A percentile compares a stretch with the other conserved stretches of the same genome.
These are phyloP conservation scores for Cladophialophora yegresii DNA, from an alignment of 2,329 filamentous ascomycete genomes.

Conservation along the genomic window DNA sequence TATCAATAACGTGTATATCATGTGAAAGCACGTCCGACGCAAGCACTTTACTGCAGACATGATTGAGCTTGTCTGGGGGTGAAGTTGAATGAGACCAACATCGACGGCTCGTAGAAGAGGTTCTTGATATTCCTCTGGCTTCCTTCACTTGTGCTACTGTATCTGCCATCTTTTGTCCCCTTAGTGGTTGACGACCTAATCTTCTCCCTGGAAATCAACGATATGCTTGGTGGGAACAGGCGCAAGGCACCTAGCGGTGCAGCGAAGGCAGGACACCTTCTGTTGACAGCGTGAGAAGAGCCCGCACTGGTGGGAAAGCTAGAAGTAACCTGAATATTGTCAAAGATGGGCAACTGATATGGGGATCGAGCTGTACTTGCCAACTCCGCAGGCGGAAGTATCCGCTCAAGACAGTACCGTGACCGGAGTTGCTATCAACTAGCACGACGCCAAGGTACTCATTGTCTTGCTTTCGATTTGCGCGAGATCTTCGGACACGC, in stretches of 20 bases:
- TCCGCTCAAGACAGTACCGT: not conserved
- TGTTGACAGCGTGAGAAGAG: conserved; percentile 10
- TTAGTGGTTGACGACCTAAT: conserved; percentile 22
- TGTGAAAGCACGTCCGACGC: not conserved
- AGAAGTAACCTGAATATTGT: conserved; percentile 15
- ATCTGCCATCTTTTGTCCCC: not conserved
- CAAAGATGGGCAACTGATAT: not conserved
- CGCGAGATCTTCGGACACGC: not conserved
- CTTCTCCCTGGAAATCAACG: conserved; percentile 35
- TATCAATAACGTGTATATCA: not conserved
- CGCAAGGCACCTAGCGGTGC: conserved; percentile 21
- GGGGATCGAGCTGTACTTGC: not conserved
- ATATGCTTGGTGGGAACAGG: conserved; percentile 20
- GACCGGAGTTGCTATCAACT: not conserved
- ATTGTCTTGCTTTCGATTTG: not conserved
- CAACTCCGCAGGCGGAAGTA: conserved; percentile 13
- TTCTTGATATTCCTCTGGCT: not conserved
- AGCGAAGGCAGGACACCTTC: conserved; percentile 19
- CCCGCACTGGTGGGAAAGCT: not conserved
- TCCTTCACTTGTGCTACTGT: not conserved
- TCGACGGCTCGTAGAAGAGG: not conserved
- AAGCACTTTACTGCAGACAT: not conserved
- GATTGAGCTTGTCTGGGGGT: not conserved
- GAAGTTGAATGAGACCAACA: not conserved
- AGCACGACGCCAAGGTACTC: conserved; percentile 15